phyloP scores from a whole-genome alignment of 1,284 basidiomycete genomes.

The Sporisorium graminicola region DNA sequence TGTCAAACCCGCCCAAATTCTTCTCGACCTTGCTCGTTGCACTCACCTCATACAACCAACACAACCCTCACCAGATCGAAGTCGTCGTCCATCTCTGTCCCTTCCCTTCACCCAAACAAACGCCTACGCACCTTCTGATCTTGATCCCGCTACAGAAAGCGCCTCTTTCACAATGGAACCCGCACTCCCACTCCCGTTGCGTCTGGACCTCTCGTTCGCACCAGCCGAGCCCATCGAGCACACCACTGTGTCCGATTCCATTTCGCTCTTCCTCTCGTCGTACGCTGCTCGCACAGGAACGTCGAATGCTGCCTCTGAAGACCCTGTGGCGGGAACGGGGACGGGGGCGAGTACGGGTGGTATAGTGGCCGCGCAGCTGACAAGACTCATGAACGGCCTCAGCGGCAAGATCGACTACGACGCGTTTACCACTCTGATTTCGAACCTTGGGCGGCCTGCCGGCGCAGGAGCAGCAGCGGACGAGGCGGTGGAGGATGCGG shows the following conservation, averaged over 20 bases:
- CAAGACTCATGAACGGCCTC: slow-evolving; percentile 37
- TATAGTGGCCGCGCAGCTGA: slow-evolving; percentile 38
- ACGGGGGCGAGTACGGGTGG: slow-evolving; percentile 26
- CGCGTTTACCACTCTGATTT: slow-evolving; percentile 11
- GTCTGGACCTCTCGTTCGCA: slow-evolving; percentile 20
- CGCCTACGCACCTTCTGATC: neutral
- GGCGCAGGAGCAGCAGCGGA: neutral
- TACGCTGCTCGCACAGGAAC: slow-evolving; percentile 44
- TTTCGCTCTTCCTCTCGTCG: slow-evolving; percentile 26
- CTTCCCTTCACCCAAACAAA: neutral
- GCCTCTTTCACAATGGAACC: slow-evolving; percentile 43
- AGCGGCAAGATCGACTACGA: slow-evolving; percentile 37
- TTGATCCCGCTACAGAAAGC: too few species aligned
- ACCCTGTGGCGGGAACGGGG: neutral
- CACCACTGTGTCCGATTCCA: slow-evolving; percentile 9
- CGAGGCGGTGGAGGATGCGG: neutral
- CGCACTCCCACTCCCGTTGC: slow-evolving; percentile 32
- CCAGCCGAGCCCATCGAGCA: slow-evolving; percentile 10
- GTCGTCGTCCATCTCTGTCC: neutral
- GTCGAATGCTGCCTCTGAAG: slow-evolving; percentile 15
- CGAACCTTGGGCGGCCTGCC: neutral
- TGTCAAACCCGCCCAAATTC: neutral
- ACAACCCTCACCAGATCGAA: neutral
- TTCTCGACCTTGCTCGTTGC: neutral
- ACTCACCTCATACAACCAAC: slow-evolving; percentile 1